Percentiles rank a stretch among this genome's conserved stretches.
Conservation (phyloP, 140 eudicot genomes). For the Oenanthe javanica region DNA sequence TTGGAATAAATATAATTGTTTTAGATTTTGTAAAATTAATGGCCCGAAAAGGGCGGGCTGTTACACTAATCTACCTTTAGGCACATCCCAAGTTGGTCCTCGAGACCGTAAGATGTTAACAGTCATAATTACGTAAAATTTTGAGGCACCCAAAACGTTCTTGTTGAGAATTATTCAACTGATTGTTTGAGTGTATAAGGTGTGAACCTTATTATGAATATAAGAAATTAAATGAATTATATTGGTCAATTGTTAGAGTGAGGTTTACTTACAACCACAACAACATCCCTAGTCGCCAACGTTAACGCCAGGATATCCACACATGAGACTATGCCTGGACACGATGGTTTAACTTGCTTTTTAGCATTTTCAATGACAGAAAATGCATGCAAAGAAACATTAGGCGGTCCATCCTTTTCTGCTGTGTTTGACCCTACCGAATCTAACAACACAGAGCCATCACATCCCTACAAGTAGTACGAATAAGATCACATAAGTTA, state of each 20-base stretch:
- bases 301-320: conserved; percentile 60
- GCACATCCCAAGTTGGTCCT: conserved; percentile 79
- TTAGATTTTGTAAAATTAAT: too few species aligned
- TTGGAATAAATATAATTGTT: too few species aligned
- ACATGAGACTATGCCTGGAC: conserved; percentile 80
- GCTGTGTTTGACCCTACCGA: conserved; percentile 46
- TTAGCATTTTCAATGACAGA: conserved; percentile 61
- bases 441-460: conserved; percentile 67
- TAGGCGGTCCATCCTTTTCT: conserved; percentile 76
- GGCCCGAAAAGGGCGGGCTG: too few species aligned
- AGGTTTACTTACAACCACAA: conserved; percentile 44
- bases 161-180: background rate
- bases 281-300: conserved; percentile 76
- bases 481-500: background rate
- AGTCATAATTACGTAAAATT: background rate
- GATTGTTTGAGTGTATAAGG: background rate
- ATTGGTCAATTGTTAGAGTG: background rate
- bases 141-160: background rate
- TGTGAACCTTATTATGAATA: background rate
- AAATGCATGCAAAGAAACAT: conserved; percentile 61
- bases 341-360: conserved; percentile 50
- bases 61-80: conserved; percentile 79
- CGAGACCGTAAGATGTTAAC: conserved; percentile 40
- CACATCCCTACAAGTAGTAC: conserved; percentile 46
- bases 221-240: background rate